Evolutionary conservation across 805 yeast genomes (phyloP), one percentile per base, ranked within the genome.

Genomic region (Suhomyces tanzawaensis): DNA sequence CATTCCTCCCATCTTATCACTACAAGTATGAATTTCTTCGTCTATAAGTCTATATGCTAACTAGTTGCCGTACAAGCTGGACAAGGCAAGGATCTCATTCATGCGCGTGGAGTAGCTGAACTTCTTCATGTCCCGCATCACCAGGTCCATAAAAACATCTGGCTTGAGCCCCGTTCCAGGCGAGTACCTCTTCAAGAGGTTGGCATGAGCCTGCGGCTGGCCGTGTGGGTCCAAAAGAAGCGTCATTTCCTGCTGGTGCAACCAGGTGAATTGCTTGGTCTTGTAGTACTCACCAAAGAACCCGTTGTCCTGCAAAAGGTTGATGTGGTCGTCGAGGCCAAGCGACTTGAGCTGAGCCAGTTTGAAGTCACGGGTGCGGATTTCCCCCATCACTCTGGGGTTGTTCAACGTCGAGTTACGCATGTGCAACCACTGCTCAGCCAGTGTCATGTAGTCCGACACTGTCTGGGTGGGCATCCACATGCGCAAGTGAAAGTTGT

Each of bases 401-500:
- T 19, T 32, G 11, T 16, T 27, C 27, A 9, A 18, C 13, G 18
- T 31, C 13, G 36, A 33, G 12, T 16, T 33, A 25, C 24, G 23
- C 22, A 17, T 9, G 8, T 23, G 16, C 11, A 46, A 42, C 67
- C 66, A 62, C 23, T 19, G 33, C n/a, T 34, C 36, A 3, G 58
- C 58, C 36, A 52, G 46, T 3, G 41, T 42, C 13, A 57, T 7
- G 37, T 63, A 63, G 31, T 55, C 60, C 28, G 57, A 36, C n/a
- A 64, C 34, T 3, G 40, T 42, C 19, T 49, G 47, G 3, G 61
- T 49, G 15, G 33, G 40, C 11, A 66, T 42, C 72, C 72, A 66
- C 35, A 63, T 45, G 28, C 70, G 46, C 17, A 65, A 41, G 40
- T 58, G 64, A 4, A 58, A 61, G 29, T 62, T 40, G 46, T 51